Base-by-base conservation (phyloP, 495 filamentous ascomycete species). In the Trypethelium eluteriae region DNA sequence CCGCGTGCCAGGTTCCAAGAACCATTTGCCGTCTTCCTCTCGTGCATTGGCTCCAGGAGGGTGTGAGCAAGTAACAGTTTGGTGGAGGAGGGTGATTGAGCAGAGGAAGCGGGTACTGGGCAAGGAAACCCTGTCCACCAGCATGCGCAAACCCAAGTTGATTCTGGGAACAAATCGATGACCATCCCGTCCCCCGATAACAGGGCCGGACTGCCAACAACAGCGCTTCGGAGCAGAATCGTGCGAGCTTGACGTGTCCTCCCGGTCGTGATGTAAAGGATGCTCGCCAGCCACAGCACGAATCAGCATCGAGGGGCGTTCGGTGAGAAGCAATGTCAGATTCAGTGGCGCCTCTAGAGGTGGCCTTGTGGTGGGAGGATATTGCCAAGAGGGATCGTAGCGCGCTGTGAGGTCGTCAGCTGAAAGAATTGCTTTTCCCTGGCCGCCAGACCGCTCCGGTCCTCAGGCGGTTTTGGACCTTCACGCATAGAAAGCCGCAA, bases 41-140 rank as follows among this genome's bases (percentile, higher is more conserved):
- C 53, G 5, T 11, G 11, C 11, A 9, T 36, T 18, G 34, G 7
- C 53, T 36, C 53, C 3, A 36, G 5, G 32, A 36, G 4, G 53
- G 53, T 59, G 53, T 59, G 53, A 59, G 53, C 53, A 35, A 59
- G 32, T 32, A 59, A 32, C 32, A 18, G 36, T 32, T 59, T 7
- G 53, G 53, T 0, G 7, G 3, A 59, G 5, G 6, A 10, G 32
- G 11, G 11, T 59, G 32, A 14, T 25, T 34, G 7, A 59, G 53
- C 2, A 5, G n/a, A 36, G 32, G 18, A 59, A 32, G 6, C 41
- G 6, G 41, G 14, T 44, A 36, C 18, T 18, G 25, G 34, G 53
- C 53, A 59, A 59, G 32, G 18, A 36, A 18, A 59, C 53, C 18
- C 32, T 35, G 53, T 35, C 25, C 32, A 35, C 32, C 25, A 36